phyloP scores from a whole-genome alignment of 2,329 filamentous ascomycete genomes.

The Claviceps digitariae region DNA sequence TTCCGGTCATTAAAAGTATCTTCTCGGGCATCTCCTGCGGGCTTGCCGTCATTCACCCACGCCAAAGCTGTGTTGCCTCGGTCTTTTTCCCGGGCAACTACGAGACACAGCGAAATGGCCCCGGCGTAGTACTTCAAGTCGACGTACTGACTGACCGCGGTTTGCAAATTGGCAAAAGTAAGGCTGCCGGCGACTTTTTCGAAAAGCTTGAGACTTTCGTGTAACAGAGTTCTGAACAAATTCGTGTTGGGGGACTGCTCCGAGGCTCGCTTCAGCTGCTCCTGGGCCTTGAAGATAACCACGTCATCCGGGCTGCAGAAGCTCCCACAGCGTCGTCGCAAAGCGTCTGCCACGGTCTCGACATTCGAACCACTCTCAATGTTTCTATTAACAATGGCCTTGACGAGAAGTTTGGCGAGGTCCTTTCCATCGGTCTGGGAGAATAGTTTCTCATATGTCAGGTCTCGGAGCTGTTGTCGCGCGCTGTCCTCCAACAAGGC shows the following conservation, averaged over 20 bases:
- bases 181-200: conserved; percentile 76
- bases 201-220: conserved; percentile 81
- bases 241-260: conserved; percentile 67
- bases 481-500: conserved; percentile 57
- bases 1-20: conserved; percentile 57
- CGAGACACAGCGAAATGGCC: conserved; percentile 75
- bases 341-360: conserved; percentile 90
- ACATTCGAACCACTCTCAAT: conserved; percentile 96
- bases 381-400: conserved; percentile 95
- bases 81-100: conserved; percentile 73
- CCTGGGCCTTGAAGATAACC: conserved; percentile 95
- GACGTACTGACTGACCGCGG: conserved; percentile 67
- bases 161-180: conserved; percentile 64
- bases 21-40: conserved; percentile 55
- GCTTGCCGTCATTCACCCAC: conserved; percentile 78
- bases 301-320: conserved; percentile 98
- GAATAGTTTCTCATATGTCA: conserved; percentile 85
- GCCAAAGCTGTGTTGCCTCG: conserved; percentile 72
- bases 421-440: conserved; percentile 68
- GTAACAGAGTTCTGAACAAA: conserved; percentile 62
- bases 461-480: conserved; percentile 53
- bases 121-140: conserved; percentile 81
- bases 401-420: conserved; percentile 85
- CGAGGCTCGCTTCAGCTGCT: conserved; percentile 77
- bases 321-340: conserved; percentile 81